Evolutionary conservation across 208 protist genomes (phyloP), one percentile per base, ranked within the genome.

Genomic region (Trypanosoma platydactyli): DNA sequence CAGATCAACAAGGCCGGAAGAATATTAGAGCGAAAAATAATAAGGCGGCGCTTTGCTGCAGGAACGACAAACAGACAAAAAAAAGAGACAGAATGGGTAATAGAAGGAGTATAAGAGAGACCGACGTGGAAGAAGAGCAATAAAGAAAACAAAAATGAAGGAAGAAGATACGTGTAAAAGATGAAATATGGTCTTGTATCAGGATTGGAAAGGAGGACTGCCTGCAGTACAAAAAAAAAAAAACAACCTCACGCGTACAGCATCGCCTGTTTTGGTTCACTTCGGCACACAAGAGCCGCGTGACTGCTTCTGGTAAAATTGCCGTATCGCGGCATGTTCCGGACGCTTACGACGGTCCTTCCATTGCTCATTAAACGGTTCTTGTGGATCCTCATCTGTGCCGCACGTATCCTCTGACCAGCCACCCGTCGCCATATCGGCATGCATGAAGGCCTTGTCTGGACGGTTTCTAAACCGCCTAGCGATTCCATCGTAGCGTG

Each of bases 381-480:
- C 49, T 33, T 80, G 68, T 48, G 76, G 76, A 20, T 88, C 81
- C 56, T 83, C 83, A 60, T 92, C 86, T 24, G 77, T 77, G 42
- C 66, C 67, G 22, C 68, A 45, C 35, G 64, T 69, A 22, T 86
- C 76, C 25, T 89, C 80, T 15, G 60, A 60, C 79, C 79, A 88
- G 5, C 64, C 41, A 59, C 52, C 77, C 76, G 30, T 46, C 27
- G 35, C 58, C 1, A 54, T 27, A 22, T 64, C 35, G 1, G 16
- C 77, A 1, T 79, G 77, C 82, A 91, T 88, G 49, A 89, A 94
- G 12, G 80, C 81, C 66, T 88, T 84, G 56, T 90, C 87, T 0
- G 87, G 87, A 12, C 81, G 76, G 40, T 84, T 80, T 35, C 79
- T 79, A 20, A 94, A 55, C 30, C 87, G 79, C 29, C 74, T 38